Conservation (phyloP, 2,329 filamentous ascomycete genomes). For the Chlorencoelia australis region DNA sequence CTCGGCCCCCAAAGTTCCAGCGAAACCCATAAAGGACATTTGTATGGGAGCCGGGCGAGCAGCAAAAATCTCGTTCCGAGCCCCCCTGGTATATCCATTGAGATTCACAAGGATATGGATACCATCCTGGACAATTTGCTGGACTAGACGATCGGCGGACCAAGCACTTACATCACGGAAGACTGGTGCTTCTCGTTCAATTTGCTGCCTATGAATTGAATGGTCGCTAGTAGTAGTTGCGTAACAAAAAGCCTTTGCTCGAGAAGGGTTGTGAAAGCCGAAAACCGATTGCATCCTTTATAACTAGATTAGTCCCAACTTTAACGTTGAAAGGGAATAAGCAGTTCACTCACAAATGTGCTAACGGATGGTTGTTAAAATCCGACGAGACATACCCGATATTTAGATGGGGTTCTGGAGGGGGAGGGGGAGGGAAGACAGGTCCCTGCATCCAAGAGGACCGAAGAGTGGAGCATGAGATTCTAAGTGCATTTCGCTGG, state of each 20-base stretch:
- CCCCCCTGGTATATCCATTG: slow-evolving; percentile 95
- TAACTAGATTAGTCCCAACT: slow-evolving; percentile 4
- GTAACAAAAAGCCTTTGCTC: slow-evolving; percentile 84
- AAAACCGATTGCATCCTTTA: slow-evolving; percentile 91
- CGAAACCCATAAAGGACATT: slow-evolving; percentile 99
- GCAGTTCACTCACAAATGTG: slow-evolving; percentile 56
- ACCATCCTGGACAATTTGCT: slow-evolving; percentile 75
- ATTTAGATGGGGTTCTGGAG: slow-evolving; percentile 74
- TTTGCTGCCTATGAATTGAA: slow-evolving; percentile 82
- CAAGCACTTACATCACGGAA: slow-evolving; percentile 84
- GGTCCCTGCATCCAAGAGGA: slow-evolving; percentile 75
- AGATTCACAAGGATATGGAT: slow-evolving; percentile 95
- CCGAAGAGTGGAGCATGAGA: slow-evolving; percentile 80
- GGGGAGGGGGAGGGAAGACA: slow-evolving; percentile 76
- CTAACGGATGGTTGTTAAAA: slow-evolving; percentile 96
- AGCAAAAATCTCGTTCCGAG: slow-evolving; percentile 95
- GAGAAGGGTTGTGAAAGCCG: slow-evolving; percentile 66
- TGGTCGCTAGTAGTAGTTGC: slow-evolving; percentile 87
- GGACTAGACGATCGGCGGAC: slow-evolving; percentile 73
- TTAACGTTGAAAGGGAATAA: background rate
- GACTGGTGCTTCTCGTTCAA: slow-evolving; percentile 82
- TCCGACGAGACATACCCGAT: slow-evolving; percentile 96
- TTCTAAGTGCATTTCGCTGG: slow-evolving; percentile 84
- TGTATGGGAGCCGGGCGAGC: slow-evolving; percentile 90
- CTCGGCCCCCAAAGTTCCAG: slow-evolving; percentile 87